phyloP scores from a whole-genome alignment of 208 protist species.

The Phytomonas francai region DNA sequence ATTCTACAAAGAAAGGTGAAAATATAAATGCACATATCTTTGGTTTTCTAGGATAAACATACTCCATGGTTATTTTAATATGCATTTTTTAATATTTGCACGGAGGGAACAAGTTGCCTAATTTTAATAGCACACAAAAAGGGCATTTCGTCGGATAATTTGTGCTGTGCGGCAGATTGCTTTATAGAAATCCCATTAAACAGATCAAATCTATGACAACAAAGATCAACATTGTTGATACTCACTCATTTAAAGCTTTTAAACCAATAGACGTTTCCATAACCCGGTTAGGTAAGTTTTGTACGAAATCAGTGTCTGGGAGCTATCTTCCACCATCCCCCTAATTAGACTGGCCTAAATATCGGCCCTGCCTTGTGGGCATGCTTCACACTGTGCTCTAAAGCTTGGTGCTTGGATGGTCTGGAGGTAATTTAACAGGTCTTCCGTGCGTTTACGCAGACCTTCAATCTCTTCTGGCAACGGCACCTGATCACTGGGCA shows the following conservation, averaged over 20 bases:
- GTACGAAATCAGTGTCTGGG: conserved; percentile 46
- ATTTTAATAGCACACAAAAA: not conserved
- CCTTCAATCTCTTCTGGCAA: conserved; percentile 41
- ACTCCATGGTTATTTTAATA: not conserved
- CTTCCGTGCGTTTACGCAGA: conserved; percentile 47
- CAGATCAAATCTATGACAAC: not conserved
- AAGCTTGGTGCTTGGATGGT: conserved; percentile 27
- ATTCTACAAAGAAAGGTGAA: not conserved
- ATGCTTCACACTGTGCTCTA: conserved; percentile 28
- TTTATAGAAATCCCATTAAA: not conserved
- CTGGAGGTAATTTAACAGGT: conserved; percentile 36
- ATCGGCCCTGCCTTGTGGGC: conserved; percentile 38
- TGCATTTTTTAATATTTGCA: not conserved
- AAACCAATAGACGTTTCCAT: conserved; percentile 20
- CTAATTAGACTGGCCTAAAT: conserved; percentile 60
- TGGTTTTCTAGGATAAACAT: not conserved
- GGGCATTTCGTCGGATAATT: not conserved
- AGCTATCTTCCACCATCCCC: conserved; percentile 65
- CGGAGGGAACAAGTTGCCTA: not conserved
- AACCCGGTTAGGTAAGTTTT: conserved; percentile 48
- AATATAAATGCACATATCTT: not conserved
- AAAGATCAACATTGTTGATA: not conserved
- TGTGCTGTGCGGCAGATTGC: not conserved
- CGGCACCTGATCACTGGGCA: conserved; percentile 11
- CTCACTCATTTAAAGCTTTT: not conserved